Evolutionary conservation across 495 filamentous ascomycete genomes (phyloP).

Genomic region (Thozetella sp.): DNA sequence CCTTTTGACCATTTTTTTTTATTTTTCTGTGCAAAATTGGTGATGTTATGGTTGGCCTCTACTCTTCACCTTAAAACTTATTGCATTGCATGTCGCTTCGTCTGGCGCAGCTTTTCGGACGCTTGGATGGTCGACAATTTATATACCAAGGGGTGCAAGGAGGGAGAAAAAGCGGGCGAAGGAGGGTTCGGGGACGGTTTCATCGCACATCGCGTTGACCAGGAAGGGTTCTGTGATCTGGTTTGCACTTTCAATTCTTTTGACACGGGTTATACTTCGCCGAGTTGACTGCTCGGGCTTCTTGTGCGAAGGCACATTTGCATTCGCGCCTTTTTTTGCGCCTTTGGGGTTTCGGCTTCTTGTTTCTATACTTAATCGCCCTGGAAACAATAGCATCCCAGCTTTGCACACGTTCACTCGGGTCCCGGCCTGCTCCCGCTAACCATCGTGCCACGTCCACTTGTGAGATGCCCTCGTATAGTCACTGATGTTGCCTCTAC

Average conservation of each 20-base stretch:
- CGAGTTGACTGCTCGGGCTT: conserved; percentile 23
- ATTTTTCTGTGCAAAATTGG: conserved; percentile 28
- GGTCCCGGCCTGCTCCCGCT: not conserved
- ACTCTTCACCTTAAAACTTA: conserved; percentile 10
- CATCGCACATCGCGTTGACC: conserved; percentile 12
- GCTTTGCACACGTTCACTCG: conserved; percentile 21
- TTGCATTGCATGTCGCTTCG: conserved; percentile 3
- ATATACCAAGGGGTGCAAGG: conserved; percentile 2
- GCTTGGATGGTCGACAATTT: conserved; percentile 9
- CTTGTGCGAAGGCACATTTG: conserved; percentile 12
- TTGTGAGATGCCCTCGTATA: too few species aligned
- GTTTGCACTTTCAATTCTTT: conserved; percentile 12
- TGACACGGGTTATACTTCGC: conserved; percentile 23
- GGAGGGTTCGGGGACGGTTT: conserved; percentile 12
- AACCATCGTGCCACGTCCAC: not conserved
- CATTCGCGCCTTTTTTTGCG: conserved; percentile 6
- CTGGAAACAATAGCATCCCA: conserved; percentile 26
- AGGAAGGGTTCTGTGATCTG: conserved; percentile 5
- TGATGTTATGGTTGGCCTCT: conserved; percentile 15
- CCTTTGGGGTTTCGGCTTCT: conserved; percentile 11
- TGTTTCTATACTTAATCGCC: conserved; percentile 25
- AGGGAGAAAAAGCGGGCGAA: conserved; percentile 9
- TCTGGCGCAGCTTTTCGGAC: conserved; percentile 13
- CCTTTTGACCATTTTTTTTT: conserved; percentile 7
- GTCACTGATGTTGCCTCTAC: too few species aligned